A percentile compares a stretch with the other conserved stretches of the same genome.
These are phyloP conservation scores for Lachnum nothofagi DNA, from an alignment of 2,329 filamentous ascomycete genomes.

Conservation along the genomic window DNA sequence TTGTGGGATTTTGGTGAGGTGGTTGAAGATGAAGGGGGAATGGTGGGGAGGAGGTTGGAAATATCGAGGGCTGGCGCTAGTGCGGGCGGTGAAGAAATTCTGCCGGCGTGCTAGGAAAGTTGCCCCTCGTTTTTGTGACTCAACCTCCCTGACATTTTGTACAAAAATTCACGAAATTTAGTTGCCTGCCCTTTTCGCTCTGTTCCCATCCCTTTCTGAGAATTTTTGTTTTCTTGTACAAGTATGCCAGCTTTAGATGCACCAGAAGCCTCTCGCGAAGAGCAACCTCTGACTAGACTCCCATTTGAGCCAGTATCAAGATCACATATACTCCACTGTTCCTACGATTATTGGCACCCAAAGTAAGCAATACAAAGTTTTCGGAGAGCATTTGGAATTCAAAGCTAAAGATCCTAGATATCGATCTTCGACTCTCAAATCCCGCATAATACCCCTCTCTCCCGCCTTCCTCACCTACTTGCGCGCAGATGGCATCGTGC, in stretches of 20 bases:
- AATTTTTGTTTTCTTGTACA: neutral
- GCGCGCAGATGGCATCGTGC: conserved; percentile 83
- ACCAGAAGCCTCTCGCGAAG: conserved; percentile 8
- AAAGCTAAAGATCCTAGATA: conserved; percentile 49
- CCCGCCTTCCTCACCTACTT: conserved; percentile 77
- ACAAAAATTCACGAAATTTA: neutral
- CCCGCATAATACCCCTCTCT: conserved; percentile 74
- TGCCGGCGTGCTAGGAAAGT: neutral
- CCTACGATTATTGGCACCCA: conserved; percentile 87
- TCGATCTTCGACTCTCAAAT: conserved; percentile 75
- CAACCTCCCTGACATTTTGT: neutral
- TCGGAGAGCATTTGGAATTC: neutral
- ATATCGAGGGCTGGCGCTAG: conserved; percentile 15
- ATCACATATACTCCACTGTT: conserved; percentile 88
- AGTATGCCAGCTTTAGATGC: conserved; percentile 28
- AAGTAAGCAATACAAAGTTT: conserved; percentile 54
- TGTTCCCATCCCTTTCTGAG: neutral
- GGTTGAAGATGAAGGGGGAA: conserved; percentile 9
- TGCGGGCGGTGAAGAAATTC: neutral
- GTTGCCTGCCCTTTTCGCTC: neutral
- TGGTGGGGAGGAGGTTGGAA: neutral
- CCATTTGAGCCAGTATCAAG: conserved; percentile 80
- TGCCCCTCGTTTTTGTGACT: conserved; percentile 8
- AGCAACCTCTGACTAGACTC: conserved; percentile 37
- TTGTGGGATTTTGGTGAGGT: conserved; percentile 61